Conservation (phyloP, 352 stramenopile species). For the Phytophthora sp. region DNA sequence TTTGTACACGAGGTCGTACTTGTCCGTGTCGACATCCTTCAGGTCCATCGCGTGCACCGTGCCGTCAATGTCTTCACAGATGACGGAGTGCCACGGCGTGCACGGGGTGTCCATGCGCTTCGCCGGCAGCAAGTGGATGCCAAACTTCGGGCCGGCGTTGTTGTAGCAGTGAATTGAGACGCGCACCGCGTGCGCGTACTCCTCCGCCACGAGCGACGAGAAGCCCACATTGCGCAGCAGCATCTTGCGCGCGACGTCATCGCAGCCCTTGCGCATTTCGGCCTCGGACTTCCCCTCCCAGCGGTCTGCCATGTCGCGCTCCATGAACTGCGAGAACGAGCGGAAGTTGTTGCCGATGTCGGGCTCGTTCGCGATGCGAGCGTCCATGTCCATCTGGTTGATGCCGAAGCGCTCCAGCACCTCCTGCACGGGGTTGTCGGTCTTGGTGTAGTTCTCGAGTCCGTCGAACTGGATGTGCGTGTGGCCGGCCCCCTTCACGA, state of each 20-base stretch:
- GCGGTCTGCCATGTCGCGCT: constrained; percentile 18
- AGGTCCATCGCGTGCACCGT: constrained; percentile 12
- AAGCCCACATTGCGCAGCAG: constrained; percentile 27
- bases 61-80: constrained; percentile 19
- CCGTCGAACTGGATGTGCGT: constrained; percentile 29
- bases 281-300: constrained; percentile 18
- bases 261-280: constrained; percentile 22
- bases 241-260: constrained; percentile 21
- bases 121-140: constrained; percentile 19
- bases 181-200: constrained; percentile 18
- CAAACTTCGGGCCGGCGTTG: constrained; percentile 25
- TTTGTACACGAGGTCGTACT: constrained; percentile 30
- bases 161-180: constrained; percentile 28
- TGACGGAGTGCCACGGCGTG: constrained; percentile 17
- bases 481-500: constrained; percentile 22
- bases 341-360: constrained; percentile 24
- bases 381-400: constrained; percentile 27
- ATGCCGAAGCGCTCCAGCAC: constrained; percentile 23
- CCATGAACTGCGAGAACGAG: constrained; percentile 29
- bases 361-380: constrained; percentile 17
- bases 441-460: constrained; percentile 30
- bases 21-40: constrained; percentile 27
- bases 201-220: constrained; percentile 17
- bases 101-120: constrained; percentile 7
- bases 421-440: constrained; percentile 17